These are phyloP conservation scores for Ophiognomonia clavigignenti-juglandacearum DNA, from an alignment of 2,329 filamentous ascomycete species.

Conservation along the genomic window DNA sequence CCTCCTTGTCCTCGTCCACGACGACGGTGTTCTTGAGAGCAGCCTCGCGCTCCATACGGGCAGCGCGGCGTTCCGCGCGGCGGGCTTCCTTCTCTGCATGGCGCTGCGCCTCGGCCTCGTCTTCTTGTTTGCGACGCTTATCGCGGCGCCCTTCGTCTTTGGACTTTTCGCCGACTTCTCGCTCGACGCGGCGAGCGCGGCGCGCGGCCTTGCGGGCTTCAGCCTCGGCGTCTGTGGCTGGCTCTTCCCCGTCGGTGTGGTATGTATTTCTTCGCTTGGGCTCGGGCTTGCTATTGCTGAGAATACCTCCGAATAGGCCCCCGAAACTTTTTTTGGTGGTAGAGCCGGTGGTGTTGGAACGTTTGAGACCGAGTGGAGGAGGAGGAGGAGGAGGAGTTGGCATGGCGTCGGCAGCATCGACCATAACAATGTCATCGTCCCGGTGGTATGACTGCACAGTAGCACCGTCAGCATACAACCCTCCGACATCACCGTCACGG, in stretches of 20 bases:
- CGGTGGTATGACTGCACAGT: constrained; percentile 59
- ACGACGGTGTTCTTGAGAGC: no score
- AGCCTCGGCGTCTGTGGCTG: constrained; percentile 49
- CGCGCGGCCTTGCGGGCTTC: constrained; percentile 61
- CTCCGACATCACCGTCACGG: constrained; percentile 9
- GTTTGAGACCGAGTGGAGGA: constrained; percentile 39
- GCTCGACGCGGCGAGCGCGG: constrained; percentile 52
- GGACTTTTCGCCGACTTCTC: constrained; percentile 34
- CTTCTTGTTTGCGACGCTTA: constrained; percentile 50
- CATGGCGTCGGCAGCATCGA: constrained; percentile 44
- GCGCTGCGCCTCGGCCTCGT: constrained; percentile 48
- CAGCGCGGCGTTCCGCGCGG: constrained; percentile 48
- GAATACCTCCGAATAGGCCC: constrained; percentile 58
- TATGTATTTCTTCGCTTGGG: constrained; percentile 45
- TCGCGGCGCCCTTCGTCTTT: constrained; percentile 55
- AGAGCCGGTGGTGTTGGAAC: constrained; percentile 53
- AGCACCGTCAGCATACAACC: constrained; percentile 30
- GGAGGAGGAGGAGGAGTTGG: constrained; percentile 39
- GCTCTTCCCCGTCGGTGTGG: constrained; percentile 50
- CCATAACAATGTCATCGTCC: constrained; percentile 59
- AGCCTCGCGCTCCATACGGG: constrained; percentile 43
- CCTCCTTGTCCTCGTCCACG: constrained; percentile 39
- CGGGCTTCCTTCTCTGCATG: constrained; percentile 56
- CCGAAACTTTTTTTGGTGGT: constrained; percentile 51
- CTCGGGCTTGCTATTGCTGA: constrained; percentile 40